Evolutionary conservation across 1,284 basidiomycete genomes (phyloP), one percentile per base, ranked within the genome.

Genomic region (Austroboletus olivaceoglutinosus): DNA sequence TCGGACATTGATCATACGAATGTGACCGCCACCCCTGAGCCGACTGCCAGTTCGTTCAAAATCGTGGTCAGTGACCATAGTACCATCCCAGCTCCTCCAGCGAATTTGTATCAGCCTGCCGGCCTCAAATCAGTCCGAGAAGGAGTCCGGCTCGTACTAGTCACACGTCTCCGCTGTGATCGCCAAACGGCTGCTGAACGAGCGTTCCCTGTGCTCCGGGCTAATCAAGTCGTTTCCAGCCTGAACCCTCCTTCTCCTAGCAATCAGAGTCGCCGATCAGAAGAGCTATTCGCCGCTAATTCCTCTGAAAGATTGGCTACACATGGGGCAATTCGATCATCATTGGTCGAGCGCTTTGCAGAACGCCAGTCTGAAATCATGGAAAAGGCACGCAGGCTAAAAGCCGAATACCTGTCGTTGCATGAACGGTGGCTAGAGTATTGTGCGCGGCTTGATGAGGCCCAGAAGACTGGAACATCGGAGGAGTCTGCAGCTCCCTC

Each of bases 401-500:
- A 77, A 45, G 74, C 77, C 47, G 85, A 93, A 63, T 93, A 94
- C 62, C 62, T 84, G 34, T 62, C 71, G 16, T 71, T 89, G 34
- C 84, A 93, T 58, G 76, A 84, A 57, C 74, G 77, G 46, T 94
- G 91, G 91, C 51, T 79, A 22, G 73, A 75, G 5, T 86, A 90
- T 58, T 91, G 91, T 63, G 73, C 76, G 11, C 73, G 74, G 45
- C 74, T 94, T 48, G 89, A 91, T 56, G 73, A 61, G 45, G 49
- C 10, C 55, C 74, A 55, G 58, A 68, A 59, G 65, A 59, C 47
- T 13, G 59, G 63, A 47, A 58, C 51, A 9, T 31, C 51, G 12
- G 67, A 70, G 52, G 70, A 72, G 36, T 65, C 84, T 37, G 65
- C 75, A 4, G 70, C 76, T 30, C 77, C 83, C 45, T 73, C 77